phyloP scores from a whole-genome alignment of 2,329 filamentous ascomycete species.

The Fusarium cicatricum region DNA sequence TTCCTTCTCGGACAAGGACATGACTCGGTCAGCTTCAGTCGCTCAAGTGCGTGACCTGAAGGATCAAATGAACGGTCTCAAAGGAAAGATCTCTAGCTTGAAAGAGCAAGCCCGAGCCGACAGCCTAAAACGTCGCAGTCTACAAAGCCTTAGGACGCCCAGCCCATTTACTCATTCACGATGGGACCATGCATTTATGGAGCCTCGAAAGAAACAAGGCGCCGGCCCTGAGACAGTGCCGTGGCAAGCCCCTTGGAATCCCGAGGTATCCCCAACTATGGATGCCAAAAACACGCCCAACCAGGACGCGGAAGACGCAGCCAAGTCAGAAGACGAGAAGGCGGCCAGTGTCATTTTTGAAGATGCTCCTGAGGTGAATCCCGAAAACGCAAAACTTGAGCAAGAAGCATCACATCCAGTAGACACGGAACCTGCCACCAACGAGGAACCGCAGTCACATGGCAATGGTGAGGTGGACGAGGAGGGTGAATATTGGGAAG shows the following conservation, averaged over 20 bases:
- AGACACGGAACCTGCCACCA: slow-evolving; percentile 25
- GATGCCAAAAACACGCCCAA: slow-evolving; percentile 8
- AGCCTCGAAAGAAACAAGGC: slow-evolving; percentile 34
- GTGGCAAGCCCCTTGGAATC: slow-evolving; percentile 29
- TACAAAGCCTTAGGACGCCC: slow-evolving; percentile 77
- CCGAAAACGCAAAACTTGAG: background rate
- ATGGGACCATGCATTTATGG: slow-evolving; percentile 43
- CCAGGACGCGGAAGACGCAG: slow-evolving; percentile 5
- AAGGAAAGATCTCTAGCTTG: slow-evolving; percentile 82
- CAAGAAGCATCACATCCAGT: background rate
- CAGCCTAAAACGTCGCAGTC: slow-evolving; percentile 77
- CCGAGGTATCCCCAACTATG: slow-evolving; percentile 17
- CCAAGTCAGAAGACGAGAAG: slow-evolving; percentile 15
- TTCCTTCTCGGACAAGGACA: slow-evolving; percentile 53
- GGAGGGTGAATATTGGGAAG: slow-evolving; percentile 25
- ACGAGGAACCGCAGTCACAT: slow-evolving; percentile 7
- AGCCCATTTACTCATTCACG: slow-evolving; percentile 80
- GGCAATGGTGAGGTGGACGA: slow-evolving; percentile 47
- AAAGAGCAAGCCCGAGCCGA: slow-evolving; percentile 83
- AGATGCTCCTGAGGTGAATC: slow-evolving; percentile 1
- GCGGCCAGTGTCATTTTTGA: slow-evolving; percentile 14
- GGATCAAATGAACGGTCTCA: slow-evolving; percentile 85
- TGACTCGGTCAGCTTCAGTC: slow-evolving; percentile 75
- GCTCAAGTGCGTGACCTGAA: slow-evolving; percentile 77
- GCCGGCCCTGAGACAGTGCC: slow-evolving; percentile 30